Conservation (phyloP, 2,329 filamentous ascomycete species). For the Ceratocystis cubensis region DNA sequence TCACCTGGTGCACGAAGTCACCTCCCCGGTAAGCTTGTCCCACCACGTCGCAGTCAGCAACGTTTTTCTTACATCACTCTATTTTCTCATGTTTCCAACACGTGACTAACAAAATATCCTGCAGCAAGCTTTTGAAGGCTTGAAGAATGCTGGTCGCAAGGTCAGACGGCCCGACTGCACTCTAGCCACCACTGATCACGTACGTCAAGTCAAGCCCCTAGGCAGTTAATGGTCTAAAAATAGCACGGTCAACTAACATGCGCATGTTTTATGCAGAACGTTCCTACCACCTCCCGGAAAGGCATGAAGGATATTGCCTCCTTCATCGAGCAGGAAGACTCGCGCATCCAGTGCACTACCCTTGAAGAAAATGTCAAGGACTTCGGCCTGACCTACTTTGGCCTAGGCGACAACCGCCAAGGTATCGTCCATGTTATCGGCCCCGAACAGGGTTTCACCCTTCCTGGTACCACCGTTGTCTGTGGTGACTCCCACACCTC, state of each 20-base stretch:
- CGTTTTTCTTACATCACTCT: background rate
- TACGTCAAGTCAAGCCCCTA: constrained; percentile 32
- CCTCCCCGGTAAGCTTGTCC: constrained; percentile 60
- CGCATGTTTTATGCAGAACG: constrained; percentile 50
- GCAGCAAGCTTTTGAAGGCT: constrained; percentile 91
- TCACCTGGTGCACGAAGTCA: constrained; percentile 96
- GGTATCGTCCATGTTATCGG: constrained; percentile 98
- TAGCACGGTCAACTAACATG: constrained; percentile 22
- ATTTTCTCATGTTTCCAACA: too few relatives aligned
- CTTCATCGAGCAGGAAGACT: constrained; percentile 92
- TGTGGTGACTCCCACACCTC: constrained; percentile 98
- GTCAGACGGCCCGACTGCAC: constrained; percentile 95
- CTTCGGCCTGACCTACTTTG: constrained; percentile 94
- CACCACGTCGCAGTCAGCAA: background rate
- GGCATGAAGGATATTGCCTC: constrained; percentile 84
- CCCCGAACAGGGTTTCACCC: constrained; percentile 95
- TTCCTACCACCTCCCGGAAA: constrained; percentile 83
- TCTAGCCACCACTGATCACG: constrained; percentile 89
- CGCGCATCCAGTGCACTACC: constrained; percentile 83
- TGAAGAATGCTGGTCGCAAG: constrained; percentile 74
- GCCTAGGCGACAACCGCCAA: constrained; percentile 88
- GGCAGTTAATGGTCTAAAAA: constrained; percentile 9
- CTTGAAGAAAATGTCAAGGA: constrained; percentile 96
- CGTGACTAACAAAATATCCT: constrained; percentile 22
- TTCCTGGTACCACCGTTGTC: constrained; percentile 91